These are phyloP conservation scores for Sporobolomyces phaffii DNA, from an alignment of 768 basidiomycete species.

Conservation along the genomic window DNA sequence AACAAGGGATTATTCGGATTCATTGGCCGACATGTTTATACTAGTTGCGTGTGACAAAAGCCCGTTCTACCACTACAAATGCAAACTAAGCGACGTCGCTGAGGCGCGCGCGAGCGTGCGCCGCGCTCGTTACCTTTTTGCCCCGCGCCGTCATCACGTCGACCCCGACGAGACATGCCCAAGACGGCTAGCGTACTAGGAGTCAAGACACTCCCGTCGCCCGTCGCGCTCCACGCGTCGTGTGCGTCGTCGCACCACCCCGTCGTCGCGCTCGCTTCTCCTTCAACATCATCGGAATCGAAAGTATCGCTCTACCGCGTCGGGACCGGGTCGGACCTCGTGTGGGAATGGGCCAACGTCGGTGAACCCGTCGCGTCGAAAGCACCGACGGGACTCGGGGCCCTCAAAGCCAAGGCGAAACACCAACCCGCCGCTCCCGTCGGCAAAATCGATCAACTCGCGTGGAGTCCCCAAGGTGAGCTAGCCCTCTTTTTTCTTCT, in stretches of 20 bases:
- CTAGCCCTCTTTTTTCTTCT: neutral
- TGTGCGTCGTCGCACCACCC: neutral
- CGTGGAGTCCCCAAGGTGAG: neutral
- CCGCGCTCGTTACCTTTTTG: too few relatives aligned
- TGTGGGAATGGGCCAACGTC: constrained; percentile 16
- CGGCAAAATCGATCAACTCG: constrained; percentile 4
- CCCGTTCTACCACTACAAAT: too few relatives aligned
- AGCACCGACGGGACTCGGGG: neutral
- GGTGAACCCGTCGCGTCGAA: constrained; percentile 1
- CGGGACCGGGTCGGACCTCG: neutral
- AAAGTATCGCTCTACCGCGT: constrained; percentile 10
- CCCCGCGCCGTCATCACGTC: too few relatives aligned
- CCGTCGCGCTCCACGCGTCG: neutral
- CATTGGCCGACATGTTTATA: too few relatives aligned
- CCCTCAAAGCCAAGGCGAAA: constrained; percentile 1
- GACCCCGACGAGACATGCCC: too few relatives aligned
- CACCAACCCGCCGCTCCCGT: constrained; percentile 6
- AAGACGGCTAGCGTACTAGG: neutral
- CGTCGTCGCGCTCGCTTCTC: constrained; percentile 11
- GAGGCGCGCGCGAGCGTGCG: too few relatives aligned
- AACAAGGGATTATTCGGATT: too few relatives aligned
- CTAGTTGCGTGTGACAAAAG: too few relatives aligned
- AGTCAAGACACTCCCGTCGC: neutral
- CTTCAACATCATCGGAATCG: constrained; percentile 1
- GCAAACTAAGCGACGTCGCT: too few relatives aligned